Percentiles rank a stretch among this genome's conserved stretches.
phyloP scores from a whole-genome alignment of 192 early-diverging fungal species.

The Coemansia sp. region DNA sequence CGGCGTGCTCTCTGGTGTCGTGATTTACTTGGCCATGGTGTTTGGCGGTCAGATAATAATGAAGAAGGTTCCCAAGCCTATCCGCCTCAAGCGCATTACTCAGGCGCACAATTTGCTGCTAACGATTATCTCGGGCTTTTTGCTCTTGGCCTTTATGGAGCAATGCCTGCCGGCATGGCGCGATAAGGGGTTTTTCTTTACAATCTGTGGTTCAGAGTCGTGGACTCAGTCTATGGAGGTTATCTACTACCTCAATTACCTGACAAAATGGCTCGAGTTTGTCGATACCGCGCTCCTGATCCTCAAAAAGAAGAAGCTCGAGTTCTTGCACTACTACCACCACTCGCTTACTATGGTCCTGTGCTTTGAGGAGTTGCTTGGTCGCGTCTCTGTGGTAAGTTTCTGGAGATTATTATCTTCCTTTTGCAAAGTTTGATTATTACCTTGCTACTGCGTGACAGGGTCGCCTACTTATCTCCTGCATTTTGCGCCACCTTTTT shows the following conservation, averaged over 20 bases:
- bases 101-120: conserved; percentile 83
- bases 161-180: conserved; percentile 73
- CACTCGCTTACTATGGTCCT: conserved; percentile 91
- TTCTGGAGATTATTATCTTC: background rate
- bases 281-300: conserved; percentile 87
- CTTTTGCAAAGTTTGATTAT: background rate
- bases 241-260: conserved; percentile 90
- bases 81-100: conserved; percentile 66
- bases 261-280: conserved; percentile 93
- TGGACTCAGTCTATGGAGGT: conserved; percentile 83
- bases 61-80: conserved; percentile 59
- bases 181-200: conserved; percentile 71
- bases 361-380: conserved; percentile 80
- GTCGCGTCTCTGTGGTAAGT: conserved; percentile 79
- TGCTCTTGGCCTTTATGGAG: conserved; percentile 78
- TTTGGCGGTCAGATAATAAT: conserved; percentile 79
- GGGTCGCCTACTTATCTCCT: conserved; percentile 6
- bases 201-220: conserved; percentile 70
- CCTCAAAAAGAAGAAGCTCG: conserved; percentile 82
- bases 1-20: conserved; percentile 53
- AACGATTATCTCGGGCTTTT: conserved; percentile 71
- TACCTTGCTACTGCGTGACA: conserved; percentile 10
- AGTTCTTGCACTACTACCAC: conserved; percentile 95
- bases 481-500: conserved; percentile 12
- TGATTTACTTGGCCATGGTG: conserved; percentile 76